Evolutionary conservation across 1,284 basidiomycete genomes (phyloP).

Genomic region (Tylopilus orsonianus): DNA sequence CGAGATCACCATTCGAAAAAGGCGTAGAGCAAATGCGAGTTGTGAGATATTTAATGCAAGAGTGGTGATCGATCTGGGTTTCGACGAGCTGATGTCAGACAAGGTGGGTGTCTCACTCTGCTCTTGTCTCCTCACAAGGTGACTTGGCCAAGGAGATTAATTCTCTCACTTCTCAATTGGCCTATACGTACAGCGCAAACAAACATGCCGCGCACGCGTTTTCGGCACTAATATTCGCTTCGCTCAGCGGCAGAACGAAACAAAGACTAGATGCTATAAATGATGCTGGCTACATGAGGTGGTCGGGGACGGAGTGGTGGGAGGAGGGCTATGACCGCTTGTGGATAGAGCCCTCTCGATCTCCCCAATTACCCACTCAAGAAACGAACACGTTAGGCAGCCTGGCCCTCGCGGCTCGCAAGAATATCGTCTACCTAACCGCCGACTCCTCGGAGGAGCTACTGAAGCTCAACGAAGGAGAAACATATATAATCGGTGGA

Average conservation of each 20-base stretch:
- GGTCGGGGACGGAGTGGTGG: slow-evolving; percentile 85
- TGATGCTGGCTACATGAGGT: slow-evolving; percentile 73
- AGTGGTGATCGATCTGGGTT: slow-evolving; percentile 88
- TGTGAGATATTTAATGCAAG: slow-evolving; percentile 65
- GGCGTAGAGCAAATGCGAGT: slow-evolving; percentile 37
- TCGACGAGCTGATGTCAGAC: slow-evolving; percentile 93
- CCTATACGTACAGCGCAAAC: slow-evolving; percentile 88
- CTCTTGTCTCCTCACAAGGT: slow-evolving; percentile 16
- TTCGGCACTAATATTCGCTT: slow-evolving; percentile 72
- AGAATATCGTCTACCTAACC: slow-evolving; percentile 86
- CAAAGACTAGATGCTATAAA: slow-evolving; percentile 68
- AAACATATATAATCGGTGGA: slow-evolving; percentile 95
- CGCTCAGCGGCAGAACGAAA: slow-evolving; percentile 70
- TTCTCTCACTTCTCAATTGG: slow-evolving; percentile 86
- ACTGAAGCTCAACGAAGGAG: slow-evolving; percentile 73
- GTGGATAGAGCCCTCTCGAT: slow-evolving; percentile 44
- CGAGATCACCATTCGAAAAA: slow-evolving; percentile 46
- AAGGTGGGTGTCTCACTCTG: slow-evolving; percentile 60
- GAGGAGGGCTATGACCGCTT: slow-evolving; percentile 67
- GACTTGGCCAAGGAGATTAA: slow-evolving; percentile 58
- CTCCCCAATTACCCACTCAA: slow-evolving; percentile 5
- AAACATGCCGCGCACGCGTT: slow-evolving; percentile 74
- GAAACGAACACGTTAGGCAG: slow-evolving; percentile 11
- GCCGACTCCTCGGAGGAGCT: slow-evolving; percentile 92
- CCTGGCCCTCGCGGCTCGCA: slow-evolving; percentile 14